Evolutionary conservation across 1,139 yeast genomes (phyloP).

Genomic region (Candida neerlandica): DNA sequence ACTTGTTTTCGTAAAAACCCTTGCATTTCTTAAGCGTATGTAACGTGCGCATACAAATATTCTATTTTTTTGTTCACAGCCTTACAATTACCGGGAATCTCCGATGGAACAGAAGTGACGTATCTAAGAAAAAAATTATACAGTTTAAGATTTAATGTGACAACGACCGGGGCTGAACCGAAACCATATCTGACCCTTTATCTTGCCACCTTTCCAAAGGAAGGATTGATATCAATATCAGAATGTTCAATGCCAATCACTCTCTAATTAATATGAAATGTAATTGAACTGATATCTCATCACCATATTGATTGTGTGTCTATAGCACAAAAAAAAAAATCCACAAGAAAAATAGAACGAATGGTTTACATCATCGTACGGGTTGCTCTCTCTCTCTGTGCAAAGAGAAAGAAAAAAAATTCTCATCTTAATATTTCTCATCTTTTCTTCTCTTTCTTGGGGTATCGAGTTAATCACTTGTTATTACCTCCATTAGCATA

Average conservation of each 20-base stretch:
- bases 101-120: not conserved
- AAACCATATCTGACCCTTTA: too few species aligned
- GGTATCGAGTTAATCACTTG: conserved; percentile 10
- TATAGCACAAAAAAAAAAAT: not conserved
- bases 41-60: too few species aligned
- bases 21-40: too few species aligned
- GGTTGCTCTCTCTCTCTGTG: not conserved
- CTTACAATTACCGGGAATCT: not conserved
- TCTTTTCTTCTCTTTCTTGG: conserved; percentile 15
- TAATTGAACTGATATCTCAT: not conserved
- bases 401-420: conserved; percentile 1
- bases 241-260: not conserved
- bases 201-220: not conserved
- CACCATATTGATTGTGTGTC: not conserved
- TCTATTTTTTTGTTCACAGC: not conserved
- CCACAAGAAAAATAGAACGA: not conserved
- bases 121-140: not conserved
- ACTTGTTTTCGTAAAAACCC: not conserved
- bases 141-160: not conserved
- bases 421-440: conserved; percentile 1
- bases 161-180: not conserved
- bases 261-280: not conserved
- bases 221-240: not conserved
- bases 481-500: conserved; percentile 5
- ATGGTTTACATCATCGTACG: not conserved